These are phyloP conservation scores for Clonostachys rhizophaga DNA, from an alignment of 2,329 filamentous ascomycete genomes.

Conservation along the genomic window DNA sequence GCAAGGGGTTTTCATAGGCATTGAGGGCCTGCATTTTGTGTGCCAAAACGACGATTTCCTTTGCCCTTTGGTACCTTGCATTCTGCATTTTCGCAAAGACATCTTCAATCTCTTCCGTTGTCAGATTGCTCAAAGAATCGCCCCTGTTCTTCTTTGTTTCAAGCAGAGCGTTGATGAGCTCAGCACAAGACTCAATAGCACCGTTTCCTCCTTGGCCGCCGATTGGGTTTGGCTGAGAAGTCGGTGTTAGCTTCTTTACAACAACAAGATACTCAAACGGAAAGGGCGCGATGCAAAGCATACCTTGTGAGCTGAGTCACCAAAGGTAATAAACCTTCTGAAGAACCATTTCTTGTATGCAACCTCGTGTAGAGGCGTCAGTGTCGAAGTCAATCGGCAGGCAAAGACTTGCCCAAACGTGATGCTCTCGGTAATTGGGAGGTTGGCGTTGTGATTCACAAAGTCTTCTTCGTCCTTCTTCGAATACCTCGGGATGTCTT, in stretches of 20 bases:
- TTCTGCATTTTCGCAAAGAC: neutral
- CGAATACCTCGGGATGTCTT: constrained; percentile 10
- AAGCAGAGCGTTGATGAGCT: neutral
- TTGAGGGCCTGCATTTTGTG: neutral
- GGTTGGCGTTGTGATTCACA: neutral
- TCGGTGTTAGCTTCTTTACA: neutral
- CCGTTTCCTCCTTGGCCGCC: neutral
- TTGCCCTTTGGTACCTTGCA: neutral
- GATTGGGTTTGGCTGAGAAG: neutral
- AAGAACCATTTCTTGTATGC: constrained; percentile 30
- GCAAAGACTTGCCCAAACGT: constrained; percentile 20
- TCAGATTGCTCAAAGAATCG: neutral
- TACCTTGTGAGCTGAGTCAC: constrained; percentile 35
- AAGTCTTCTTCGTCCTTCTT: constrained; percentile 11
- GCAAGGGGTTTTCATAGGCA: neutral
- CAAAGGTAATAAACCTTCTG: constrained; percentile 28
- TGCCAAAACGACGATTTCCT: neutral
- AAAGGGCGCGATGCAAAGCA: neutral
- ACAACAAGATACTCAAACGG: neutral
- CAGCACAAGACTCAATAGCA: neutral
- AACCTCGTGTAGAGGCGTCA: constrained; percentile 26
- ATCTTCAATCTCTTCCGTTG: neutral
- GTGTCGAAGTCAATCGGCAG: constrained; percentile 13
- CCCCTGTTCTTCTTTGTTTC: neutral
- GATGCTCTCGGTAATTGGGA: neutral